Evolutionary conservation across 2,329 filamentous ascomycete genomes (phyloP).

Genomic region (Phialocephala sp.): DNA sequence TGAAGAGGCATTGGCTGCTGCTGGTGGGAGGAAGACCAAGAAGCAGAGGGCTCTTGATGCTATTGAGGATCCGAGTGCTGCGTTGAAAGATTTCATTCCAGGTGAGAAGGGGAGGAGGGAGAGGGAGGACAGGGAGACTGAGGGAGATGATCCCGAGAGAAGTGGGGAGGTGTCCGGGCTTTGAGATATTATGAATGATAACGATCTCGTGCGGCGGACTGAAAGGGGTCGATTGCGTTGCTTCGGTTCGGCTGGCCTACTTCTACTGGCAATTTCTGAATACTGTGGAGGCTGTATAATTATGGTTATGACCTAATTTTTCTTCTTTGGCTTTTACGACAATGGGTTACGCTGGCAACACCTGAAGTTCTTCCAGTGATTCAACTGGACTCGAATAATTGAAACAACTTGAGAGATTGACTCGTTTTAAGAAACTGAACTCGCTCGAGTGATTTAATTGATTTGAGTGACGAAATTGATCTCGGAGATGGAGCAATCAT

Average conservation of each 20-base stretch:
- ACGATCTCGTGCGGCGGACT: not conserved
- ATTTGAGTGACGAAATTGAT: no score
- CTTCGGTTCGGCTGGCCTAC: not conserved
- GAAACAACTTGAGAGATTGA: not conserved
- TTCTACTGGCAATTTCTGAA: not conserved
- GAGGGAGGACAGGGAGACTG: slow-evolving; percentile 31
- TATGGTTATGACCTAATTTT: not conserved
- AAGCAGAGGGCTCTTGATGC: slow-evolving; percentile 58
- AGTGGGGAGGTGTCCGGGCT: no score
- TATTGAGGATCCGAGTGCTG: slow-evolving; percentile 38
- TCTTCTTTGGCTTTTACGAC: not conserved
- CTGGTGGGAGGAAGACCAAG: slow-evolving; percentile 51
- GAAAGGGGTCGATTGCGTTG: not conserved
- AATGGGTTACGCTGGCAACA: not conserved
- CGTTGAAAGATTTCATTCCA: slow-evolving; percentile 34
- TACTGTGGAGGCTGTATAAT: not conserved
- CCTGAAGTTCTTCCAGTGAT: not conserved
- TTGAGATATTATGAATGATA: not conserved
- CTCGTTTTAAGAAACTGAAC: not conserved
- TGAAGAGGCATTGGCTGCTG: slow-evolving; percentile 43
- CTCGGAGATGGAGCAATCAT: no score
- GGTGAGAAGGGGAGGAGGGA: slow-evolving; percentile 32
- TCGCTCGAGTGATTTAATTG: no score
- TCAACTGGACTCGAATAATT: not conserved
- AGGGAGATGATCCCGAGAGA: slow-evolving; percentile 28